Evolutionary conservation across 139 green algal genomes (phyloP).

Genomic region (Astrephomene gubernaculifera): DNA sequence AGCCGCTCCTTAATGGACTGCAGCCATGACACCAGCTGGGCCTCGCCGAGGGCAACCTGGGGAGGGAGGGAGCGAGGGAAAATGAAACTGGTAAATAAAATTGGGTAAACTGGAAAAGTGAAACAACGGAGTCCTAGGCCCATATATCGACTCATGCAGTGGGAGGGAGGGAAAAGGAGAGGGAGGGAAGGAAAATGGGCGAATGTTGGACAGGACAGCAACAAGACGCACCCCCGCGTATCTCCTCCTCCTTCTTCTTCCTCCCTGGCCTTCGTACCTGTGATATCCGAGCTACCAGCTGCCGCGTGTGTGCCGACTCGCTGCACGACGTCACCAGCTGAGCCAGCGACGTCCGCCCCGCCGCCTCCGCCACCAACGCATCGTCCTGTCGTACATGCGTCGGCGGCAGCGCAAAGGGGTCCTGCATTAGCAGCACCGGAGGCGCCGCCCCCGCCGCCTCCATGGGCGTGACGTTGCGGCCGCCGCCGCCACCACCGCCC

Average conservation of each 20-base stretch:
- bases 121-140: too few species aligned
- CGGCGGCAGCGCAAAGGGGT: slow-evolving; percentile 1
- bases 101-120: too few species aligned
- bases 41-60: slow-evolving; percentile 42
- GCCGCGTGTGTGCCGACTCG: slow-evolving; percentile 41
- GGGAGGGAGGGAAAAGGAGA: too few species aligned
- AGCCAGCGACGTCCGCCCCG: slow-evolving; percentile 29
- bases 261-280: slow-evolving; percentile 28
- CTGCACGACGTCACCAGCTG: slow-evolving; percentile 49
- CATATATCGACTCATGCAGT: too few species aligned
- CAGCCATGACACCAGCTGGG: slow-evolving; percentile 32
- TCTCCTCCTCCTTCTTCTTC: too few species aligned
- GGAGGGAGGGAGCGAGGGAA: too few species aligned
- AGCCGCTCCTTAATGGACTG: slow-evolving; percentile 31
- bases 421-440: slow-evolving; percentile 9
- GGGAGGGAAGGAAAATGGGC: too few species aligned
- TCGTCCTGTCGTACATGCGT: slow-evolving; percentile 37
- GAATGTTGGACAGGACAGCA: too few species aligned
- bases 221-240: too few species aligned
- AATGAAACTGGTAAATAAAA: too few species aligned
- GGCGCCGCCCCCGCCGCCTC: neutral
- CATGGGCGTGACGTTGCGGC: too few species aligned
- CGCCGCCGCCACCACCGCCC: neutral
- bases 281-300: slow-evolving; percentile 26
- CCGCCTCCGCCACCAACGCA: neutral